Evolutionary conservation across 352 stramenopile species (phyloP).

Genomic region (Pythium apleroticum): DNA sequence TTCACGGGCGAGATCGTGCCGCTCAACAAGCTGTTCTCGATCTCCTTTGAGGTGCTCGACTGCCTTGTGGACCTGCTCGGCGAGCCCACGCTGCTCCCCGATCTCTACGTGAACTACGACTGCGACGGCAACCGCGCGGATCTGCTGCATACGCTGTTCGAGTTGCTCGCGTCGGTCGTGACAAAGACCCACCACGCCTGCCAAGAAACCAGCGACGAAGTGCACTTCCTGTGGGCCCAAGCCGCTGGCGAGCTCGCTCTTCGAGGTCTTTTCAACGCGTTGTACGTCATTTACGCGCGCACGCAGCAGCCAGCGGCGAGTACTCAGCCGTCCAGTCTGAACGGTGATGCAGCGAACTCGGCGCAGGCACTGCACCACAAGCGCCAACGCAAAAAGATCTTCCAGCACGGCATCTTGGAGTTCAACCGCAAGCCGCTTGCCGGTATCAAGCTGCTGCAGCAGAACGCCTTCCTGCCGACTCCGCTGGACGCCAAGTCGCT

Average conservation of each 20-base stretch:
- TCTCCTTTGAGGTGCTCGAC: conserved; percentile 84
- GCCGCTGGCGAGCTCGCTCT: conserved; percentile 64
- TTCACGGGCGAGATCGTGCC: conserved; percentile 60
- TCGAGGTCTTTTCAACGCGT: conserved; percentile 68
- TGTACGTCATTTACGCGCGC: conserved; percentile 72
- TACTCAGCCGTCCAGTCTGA: background rate
- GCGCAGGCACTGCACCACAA: conserved; percentile 59
- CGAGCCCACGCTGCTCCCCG: conserved; percentile 93
- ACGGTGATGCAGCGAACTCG: conserved; percentile 34
- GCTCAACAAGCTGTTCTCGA: conserved; percentile 50
- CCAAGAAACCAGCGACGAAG: conserved; percentile 67
- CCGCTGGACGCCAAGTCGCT: conserved; percentile 77
- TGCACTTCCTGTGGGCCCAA: conserved; percentile 70
- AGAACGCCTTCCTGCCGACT: conserved; percentile 75
- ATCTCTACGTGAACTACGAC: conserved; percentile 99
- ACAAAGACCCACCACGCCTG: conserved; percentile 67
- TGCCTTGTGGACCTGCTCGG: conserved; percentile 96
- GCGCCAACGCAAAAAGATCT: conserved; percentile 78
- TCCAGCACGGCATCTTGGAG: conserved; percentile 84
- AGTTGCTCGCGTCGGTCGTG: conserved; percentile 87
- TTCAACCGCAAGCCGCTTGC: conserved; percentile 95
- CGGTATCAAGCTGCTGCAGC: conserved; percentile 87
- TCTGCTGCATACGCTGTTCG: conserved; percentile 92
- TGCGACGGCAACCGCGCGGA: conserved; percentile 96
- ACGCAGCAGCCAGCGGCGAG: conserved; percentile 25